Evolutionary conservation across 495 filamentous ascomycete species (phyloP).

Genomic region (Lophium mytilinum): DNA sequence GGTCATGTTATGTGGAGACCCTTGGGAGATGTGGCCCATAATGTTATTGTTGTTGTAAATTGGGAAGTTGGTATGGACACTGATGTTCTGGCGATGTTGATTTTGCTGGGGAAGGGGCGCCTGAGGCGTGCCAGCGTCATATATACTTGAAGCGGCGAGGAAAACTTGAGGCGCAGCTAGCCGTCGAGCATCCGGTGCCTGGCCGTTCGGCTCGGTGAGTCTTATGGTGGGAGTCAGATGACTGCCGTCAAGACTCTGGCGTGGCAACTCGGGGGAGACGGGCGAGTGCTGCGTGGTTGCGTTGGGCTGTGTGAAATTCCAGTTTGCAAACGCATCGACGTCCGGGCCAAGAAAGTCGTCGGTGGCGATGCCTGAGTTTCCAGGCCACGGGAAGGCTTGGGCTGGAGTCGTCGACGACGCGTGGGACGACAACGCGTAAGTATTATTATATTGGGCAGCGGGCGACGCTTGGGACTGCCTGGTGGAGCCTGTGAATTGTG

Average conservation of each 20-base stretch:
- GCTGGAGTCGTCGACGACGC: neutral
- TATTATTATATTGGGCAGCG: constrained; percentile 4
- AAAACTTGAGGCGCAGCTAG: constrained; percentile 19
- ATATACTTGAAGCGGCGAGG: constrained; percentile 2
- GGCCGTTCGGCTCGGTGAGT: constrained; percentile 6
- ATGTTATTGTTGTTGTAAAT: neutral
- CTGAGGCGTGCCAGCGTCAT: constrained; percentile 17
- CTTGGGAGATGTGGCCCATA: neutral
- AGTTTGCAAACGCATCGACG: constrained; percentile 1
- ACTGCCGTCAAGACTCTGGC: constrained; percentile 1
- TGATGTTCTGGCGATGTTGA: neutral
- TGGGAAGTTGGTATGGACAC: neutral
- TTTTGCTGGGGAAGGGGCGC: constrained; percentile 1
- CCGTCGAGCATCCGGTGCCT: constrained; percentile 7
- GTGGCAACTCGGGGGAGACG: constrained; percentile 16
- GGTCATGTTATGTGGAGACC: neutral
- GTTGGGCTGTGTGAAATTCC: neutral
- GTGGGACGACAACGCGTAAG: constrained; percentile 6
- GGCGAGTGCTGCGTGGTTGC: neutral
- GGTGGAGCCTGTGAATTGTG: neutral
- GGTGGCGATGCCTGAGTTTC: constrained; percentile 18
- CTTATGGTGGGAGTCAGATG: constrained; percentile 19
- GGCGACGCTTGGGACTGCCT: neutral
- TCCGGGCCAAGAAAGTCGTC: constrained; percentile 1
- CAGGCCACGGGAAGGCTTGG: constrained; percentile 2